phyloP scores from a whole-genome alignment of 2,329 filamentous ascomycete species.

The Dactylellina haptotyla region DNA sequence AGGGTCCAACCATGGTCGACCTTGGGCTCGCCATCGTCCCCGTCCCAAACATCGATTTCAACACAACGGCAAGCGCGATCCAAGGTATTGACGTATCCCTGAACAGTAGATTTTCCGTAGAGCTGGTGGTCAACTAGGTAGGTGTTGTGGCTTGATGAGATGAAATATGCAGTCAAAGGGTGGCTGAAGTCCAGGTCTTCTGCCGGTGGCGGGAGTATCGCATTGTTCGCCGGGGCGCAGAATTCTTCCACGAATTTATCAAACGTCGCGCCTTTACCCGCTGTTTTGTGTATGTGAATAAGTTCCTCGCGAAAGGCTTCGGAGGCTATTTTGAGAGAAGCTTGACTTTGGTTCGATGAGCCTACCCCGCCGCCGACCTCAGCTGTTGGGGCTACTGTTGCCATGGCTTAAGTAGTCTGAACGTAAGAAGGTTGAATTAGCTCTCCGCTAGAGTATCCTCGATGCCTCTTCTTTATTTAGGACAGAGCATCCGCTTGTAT shows the following conservation, averaged over 20 bases:
- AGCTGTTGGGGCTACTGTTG: slow-evolving; percentile 29
- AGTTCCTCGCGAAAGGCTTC: slow-evolving; percentile 52
- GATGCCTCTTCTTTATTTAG: too few species aligned
- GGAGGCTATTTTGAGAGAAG: slow-evolving; percentile 49
- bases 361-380: slow-evolving; percentile 52
- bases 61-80: slow-evolving; percentile 74
- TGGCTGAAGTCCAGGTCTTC: slow-evolving; percentile 67
- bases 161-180: slow-evolving; percentile 75
- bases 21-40: slow-evolving; percentile 74
- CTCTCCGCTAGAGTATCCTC: too few species aligned
- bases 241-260: slow-evolving; percentile 53
- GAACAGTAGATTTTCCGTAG: slow-evolving; percentile 71
- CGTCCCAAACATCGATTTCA: slow-evolving; percentile 79
- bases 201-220: slow-evolving; percentile 53
- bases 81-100: slow-evolving; percentile 72
- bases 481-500: too few species aligned
- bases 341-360: slow-evolving; percentile 30
- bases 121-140: slow-evolving; percentile 77
- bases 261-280: slow-evolving; percentile 25
- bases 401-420: slow-evolving; percentile 15
- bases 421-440: neutral
- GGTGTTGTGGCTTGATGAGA: slow-evolving; percentile 78
- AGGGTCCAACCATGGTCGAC: slow-evolving; percentile 89
- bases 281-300: slow-evolving; percentile 43
- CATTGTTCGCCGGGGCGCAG: slow-evolving; percentile 46